A percentile compares a stretch with the other conserved stretches of the same genome.
Evolutionary conservation across 2,329 filamentous ascomycete species (phyloP).

Genomic region (Fusarium ambrosium): DNA sequence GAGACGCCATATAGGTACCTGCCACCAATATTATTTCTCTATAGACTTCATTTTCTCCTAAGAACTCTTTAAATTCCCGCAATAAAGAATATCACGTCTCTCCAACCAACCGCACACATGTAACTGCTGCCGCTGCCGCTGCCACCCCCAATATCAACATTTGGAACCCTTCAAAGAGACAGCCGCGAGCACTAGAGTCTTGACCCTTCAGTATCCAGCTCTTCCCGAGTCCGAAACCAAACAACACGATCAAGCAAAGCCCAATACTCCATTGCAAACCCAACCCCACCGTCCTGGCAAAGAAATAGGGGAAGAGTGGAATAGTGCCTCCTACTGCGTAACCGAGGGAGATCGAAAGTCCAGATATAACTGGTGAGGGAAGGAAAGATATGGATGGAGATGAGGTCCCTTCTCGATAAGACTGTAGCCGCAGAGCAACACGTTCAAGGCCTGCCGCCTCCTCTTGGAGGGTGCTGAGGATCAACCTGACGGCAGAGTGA

Average conservation of each 20-base stretch:
- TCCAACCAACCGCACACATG: conserved; percentile 48
- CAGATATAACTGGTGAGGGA: conserved; percentile 61
- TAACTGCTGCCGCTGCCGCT: conserved; percentile 50
- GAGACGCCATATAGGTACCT: no score
- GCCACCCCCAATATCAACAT: conserved; percentile 53
- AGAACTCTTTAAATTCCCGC: no score
- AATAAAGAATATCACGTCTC: neutral
- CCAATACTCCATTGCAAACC: conserved; percentile 67
- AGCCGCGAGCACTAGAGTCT: conserved; percentile 25
- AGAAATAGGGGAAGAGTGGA: conserved; percentile 73
- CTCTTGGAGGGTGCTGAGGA: conserved; percentile 45
- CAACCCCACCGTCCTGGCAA: conserved; percentile 55
- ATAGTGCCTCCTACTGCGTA: conserved; percentile 75
- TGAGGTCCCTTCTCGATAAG: conserved; percentile 23
- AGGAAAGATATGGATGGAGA: neutral
- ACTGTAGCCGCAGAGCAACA: conserved; percentile 37
- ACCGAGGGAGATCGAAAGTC: conserved; percentile 70
- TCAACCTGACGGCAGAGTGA: conserved; percentile 27
- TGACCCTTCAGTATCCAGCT: conserved; percentile 55
- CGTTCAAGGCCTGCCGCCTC: conserved; percentile 50
- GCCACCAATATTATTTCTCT: no score
- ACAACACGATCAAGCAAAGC: conserved; percentile 67
- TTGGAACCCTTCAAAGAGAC: conserved; percentile 50
- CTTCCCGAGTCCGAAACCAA: conserved; percentile 70
- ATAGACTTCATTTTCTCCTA: no score